These are phyloP conservation scores for Exobasidium rhododendri DNA, from an alignment of 1,284 basidiomycete species.

Conservation along the genomic window DNA sequence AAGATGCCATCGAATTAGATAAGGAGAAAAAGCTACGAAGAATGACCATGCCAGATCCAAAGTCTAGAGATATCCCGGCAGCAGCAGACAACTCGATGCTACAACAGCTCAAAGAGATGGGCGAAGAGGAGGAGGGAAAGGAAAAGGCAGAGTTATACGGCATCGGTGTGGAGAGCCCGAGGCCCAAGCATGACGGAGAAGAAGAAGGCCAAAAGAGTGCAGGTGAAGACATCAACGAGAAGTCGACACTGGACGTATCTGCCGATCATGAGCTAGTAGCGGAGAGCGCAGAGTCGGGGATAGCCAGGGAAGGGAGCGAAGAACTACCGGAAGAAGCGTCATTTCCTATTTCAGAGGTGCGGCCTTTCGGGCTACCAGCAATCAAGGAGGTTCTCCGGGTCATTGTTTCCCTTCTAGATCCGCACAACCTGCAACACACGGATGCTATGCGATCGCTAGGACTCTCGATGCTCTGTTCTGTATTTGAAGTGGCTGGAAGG, in stretches of 20 bases:
- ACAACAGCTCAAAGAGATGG: constrained; percentile 32
- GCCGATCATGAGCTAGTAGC: constrained; percentile 12
- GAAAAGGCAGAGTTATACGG: constrained; percentile 2
- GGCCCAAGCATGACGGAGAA: neutral
- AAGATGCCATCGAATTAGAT: constrained; percentile 24
- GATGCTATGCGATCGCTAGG: constrained; percentile 91
- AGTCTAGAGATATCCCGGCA: constrained; percentile 48
- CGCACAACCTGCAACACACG: constrained; percentile 88
- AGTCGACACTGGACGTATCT: neutral
- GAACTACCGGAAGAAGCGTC: constrained; percentile 26
- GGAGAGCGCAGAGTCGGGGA: neutral
- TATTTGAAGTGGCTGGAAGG: constrained; percentile 78
- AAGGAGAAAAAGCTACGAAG: constrained; percentile 37
- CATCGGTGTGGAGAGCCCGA: neutral
- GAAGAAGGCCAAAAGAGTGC: constrained; percentile 3
- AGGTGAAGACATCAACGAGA: constrained; percentile 5
- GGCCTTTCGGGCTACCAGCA: constrained; percentile 80
- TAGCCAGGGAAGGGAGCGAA: neutral
- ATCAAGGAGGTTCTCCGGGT: constrained; percentile 90
- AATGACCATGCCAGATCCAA: constrained; percentile 55
- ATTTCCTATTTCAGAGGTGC: constrained; percentile 9
- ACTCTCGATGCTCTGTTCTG: constrained; percentile 80
- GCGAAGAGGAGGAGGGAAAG: constrained; percentile 29
- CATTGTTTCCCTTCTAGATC: constrained; percentile 89
- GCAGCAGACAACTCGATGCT: constrained; percentile 31